A percentile compares a stretch with the other conserved stretches of the same genome.
Evolutionary conservation across 2,329 filamentous ascomycete genomes (phyloP).

Genomic region (Colletotrichum musae): DNA sequence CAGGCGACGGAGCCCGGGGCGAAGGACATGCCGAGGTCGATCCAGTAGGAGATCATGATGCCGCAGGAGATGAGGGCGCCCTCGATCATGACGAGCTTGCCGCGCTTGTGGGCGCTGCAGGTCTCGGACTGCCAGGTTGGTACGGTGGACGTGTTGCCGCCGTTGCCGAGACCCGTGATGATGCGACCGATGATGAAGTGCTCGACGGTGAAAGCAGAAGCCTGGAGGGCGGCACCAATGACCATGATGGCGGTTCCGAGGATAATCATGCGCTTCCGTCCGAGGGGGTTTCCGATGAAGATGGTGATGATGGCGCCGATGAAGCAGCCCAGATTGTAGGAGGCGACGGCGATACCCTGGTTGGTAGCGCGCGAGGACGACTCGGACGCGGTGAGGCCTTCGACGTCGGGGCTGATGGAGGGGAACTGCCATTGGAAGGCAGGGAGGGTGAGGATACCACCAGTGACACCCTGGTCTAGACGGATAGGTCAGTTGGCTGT

Average conservation of each 20-base stretch:
- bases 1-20: constrained; percentile 65
- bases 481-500: constrained; percentile 44
- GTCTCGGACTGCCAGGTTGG: constrained; percentile 75
- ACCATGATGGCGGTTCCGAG: constrained; percentile 60
- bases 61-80: constrained; percentile 71
- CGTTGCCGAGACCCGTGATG: constrained; percentile 55
- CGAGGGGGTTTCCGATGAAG: constrained; percentile 54
- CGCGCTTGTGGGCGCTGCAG: constrained; percentile 69
- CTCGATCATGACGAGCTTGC: constrained; percentile 74
- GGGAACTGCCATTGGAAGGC: constrained; percentile 70
- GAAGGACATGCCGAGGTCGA: constrained; percentile 71
- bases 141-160: constrained; percentile 60
- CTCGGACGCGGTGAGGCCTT: constrained; percentile 46
- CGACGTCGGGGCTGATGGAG: constrained; percentile 44
- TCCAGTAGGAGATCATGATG: constrained; percentile 72
- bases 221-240: constrained; percentile 61
- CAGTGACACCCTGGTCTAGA: constrained; percentile 82
- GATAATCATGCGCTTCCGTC: constrained; percentile 59
- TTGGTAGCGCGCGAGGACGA: constrained; percentile 63
- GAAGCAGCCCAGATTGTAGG: constrained; percentile 74
- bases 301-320: constrained; percentile 58
- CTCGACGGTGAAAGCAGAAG: constrained; percentile 60
- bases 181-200: constrained; percentile 71
- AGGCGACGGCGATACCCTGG: constrained; percentile 69
- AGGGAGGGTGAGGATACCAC: constrained; percentile 78